These are phyloP conservation scores for Cyclospora cayetanensis DNA, from an alignment of 169 alveolate genomes.

Conservation along the genomic window DNA sequence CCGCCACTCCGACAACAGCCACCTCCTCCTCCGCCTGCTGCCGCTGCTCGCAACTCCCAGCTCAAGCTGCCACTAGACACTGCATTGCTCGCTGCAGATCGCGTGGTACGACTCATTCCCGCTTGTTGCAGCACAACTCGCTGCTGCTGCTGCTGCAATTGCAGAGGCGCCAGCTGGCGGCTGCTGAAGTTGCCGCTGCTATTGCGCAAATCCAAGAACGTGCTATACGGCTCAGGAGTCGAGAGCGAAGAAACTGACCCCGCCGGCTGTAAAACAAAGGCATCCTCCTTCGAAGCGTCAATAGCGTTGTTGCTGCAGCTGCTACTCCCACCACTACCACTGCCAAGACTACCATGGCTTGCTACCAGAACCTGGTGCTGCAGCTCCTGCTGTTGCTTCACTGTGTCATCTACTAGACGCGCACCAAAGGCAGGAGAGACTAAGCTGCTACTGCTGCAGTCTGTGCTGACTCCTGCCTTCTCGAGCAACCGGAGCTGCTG, in stretches of 20 bases:
- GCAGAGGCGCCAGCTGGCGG: too few species aligned
- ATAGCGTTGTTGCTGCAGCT: neutral
- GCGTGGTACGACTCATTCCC: too few species aligned
- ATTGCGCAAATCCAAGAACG: neutral
- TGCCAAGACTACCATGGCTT: neutral
- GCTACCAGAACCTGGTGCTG: slow-evolving; percentile 22
- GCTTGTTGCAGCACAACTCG: too few species aligned
- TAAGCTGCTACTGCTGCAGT: neutral
- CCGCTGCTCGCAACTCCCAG: too few species aligned
- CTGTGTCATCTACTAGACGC: neutral
- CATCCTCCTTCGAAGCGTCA: neutral
- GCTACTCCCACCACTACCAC: neutral
- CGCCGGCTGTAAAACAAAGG: neutral
- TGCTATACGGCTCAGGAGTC: too few species aligned
- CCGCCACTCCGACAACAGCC: neutral
- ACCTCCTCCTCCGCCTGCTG: neutral
- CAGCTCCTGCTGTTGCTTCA: neutral
- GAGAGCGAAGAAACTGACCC: neutral
- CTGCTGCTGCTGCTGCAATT: too few species aligned
- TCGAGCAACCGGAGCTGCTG: neutral
- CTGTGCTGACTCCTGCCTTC: neutral
- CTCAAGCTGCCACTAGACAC: too few species aligned
- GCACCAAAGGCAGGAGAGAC: neutral
- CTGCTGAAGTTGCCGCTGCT: neutral
- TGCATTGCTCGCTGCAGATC: too few species aligned